phyloP scores from a whole-genome alignment of 257 asterid species.

The Phtheirospermum japonicum region DNA sequence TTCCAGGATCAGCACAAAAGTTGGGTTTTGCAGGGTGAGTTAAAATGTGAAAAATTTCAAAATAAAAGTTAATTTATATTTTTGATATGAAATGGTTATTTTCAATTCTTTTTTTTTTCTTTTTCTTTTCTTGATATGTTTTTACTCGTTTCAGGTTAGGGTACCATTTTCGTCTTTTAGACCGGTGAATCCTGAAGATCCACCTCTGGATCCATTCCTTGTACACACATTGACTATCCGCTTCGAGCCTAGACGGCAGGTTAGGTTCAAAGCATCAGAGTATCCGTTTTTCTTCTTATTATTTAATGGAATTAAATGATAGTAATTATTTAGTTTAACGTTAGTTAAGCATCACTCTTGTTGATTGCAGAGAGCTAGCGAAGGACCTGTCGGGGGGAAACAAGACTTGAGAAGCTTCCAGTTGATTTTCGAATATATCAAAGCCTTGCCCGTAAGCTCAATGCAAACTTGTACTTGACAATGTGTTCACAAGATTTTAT shows the following conservation, averaged over 20 bases:
- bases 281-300: not conserved
- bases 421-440: constrained; percentile 83
- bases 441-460: constrained; percentile 88
- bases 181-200: constrained; percentile 85
- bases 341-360: not conserved
- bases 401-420: constrained; percentile 96
- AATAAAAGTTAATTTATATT: not conserved
- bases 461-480: not conserved
- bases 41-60: constrained; percentile 17
- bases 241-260: constrained; percentile 97
- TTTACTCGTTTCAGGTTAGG: constrained; percentile 59
- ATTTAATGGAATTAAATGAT: not conserved
- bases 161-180: constrained; percentile 93
- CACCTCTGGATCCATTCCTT: constrained; percentile 93
- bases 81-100: not conserved
- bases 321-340: not conserved
- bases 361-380: constrained; percentile 57
- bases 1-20: constrained; percentile 89
- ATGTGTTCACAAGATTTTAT: not conserved
- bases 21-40: constrained; percentile 95
- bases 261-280: constrained; percentile 24
- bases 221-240: constrained; percentile 90
- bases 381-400: constrained; percentile 51
- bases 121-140: too few relatives aligned
- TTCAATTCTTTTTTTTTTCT: not conserved